Conservation (phyloP, 2,329 filamentous ascomycete genomes). For the Cercospora berteroae region DNA sequence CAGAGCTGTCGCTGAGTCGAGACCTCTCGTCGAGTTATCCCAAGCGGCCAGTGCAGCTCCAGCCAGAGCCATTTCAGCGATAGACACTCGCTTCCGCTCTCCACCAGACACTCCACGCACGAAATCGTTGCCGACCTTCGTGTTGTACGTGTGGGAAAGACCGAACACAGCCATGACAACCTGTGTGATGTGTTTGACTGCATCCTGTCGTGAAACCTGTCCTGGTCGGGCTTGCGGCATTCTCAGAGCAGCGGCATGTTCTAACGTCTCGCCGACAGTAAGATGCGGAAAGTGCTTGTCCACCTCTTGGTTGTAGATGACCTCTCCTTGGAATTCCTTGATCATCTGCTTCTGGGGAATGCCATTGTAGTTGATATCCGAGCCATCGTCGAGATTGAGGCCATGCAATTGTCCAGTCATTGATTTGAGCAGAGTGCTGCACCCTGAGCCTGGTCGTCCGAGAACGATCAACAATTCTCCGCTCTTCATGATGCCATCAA, state of each 20-base stretch:
- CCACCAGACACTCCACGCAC: slow-evolving; percentile 60
- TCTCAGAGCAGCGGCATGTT: slow-evolving; percentile 55
- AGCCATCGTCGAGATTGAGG: slow-evolving; percentile 51
- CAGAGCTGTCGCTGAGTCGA: slow-evolving; percentile 58
- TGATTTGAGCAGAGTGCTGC: slow-evolving; percentile 63
- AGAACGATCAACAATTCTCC: slow-evolving; percentile 52
- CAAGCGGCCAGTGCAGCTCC: slow-evolving; percentile 43
- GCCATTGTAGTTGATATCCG: slow-evolving; percentile 62
- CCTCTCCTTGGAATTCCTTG: slow-evolving; percentile 49
- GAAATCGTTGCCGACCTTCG: slow-evolving; percentile 58
- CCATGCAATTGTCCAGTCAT: slow-evolving; percentile 61
- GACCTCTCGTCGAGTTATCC: slow-evolving; percentile 52
- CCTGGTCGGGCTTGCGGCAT: slow-evolving; percentile 46
- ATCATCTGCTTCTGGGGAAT: slow-evolving; percentile 45
- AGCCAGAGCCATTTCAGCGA: slow-evolving; percentile 53
- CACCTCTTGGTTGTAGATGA: slow-evolving; percentile 48
- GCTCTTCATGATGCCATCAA: slow-evolving; percentile 53
- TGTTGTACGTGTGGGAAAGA: slow-evolving; percentile 55
- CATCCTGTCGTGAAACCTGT: slow-evolving; percentile 44
- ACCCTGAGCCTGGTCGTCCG: slow-evolving; percentile 56
- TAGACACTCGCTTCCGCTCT: slow-evolving; percentile 56
- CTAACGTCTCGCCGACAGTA: slow-evolving; percentile 57
- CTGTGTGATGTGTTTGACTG: slow-evolving; percentile 47
- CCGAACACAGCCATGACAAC: slow-evolving; percentile 56
- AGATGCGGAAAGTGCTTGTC: slow-evolving; percentile 58